Evolutionary conservation across 805 yeast species (phyloP).

Genomic region (Saccharomycopsis fibuligera): DNA sequence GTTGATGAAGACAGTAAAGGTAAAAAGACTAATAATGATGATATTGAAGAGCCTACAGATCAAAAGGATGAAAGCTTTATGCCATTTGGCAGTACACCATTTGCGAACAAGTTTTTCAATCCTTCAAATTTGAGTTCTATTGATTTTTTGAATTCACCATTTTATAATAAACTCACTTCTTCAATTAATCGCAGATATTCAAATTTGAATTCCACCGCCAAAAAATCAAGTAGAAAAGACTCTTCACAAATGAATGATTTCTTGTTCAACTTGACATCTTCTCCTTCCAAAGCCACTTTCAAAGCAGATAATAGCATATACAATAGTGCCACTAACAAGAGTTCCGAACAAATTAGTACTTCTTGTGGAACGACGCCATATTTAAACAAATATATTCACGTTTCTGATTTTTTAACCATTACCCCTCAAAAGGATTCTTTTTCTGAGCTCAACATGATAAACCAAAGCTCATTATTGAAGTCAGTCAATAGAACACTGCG

Average conservation of each 20-base stretch:
- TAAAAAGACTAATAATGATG: too few relatives aligned
- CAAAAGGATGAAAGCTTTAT: neutral
- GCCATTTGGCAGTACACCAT: constrained; percentile 11
- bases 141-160: constrained; percentile 11
- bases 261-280: neutral
- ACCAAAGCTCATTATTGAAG: constrained; percentile 2
- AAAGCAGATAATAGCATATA: neutral
- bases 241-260: neutral
- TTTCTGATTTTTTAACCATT: constrained; percentile 8
- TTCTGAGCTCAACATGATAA: neutral
- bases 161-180: constrained; percentile 8
- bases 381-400: constrained; percentile 9
- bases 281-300: neutral
- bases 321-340: neutral
- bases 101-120: constrained; percentile 13
- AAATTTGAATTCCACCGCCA: constrained; percentile 1
- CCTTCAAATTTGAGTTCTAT: neutral
- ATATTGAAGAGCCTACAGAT: neutral
- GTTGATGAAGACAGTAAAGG: neutral
- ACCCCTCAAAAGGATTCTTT: constrained; percentile 13
- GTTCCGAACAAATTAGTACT: too few relatives aligned
- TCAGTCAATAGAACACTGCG: neutral
- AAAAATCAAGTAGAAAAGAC: neutral
- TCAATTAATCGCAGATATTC: constrained; percentile 6
- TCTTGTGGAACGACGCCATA: too few relatives aligned